These are phyloP conservation scores for Brasenia schreberi DNA, from an alignment of 164 flowering plant genomes.

Conservation along the genomic window DNA sequence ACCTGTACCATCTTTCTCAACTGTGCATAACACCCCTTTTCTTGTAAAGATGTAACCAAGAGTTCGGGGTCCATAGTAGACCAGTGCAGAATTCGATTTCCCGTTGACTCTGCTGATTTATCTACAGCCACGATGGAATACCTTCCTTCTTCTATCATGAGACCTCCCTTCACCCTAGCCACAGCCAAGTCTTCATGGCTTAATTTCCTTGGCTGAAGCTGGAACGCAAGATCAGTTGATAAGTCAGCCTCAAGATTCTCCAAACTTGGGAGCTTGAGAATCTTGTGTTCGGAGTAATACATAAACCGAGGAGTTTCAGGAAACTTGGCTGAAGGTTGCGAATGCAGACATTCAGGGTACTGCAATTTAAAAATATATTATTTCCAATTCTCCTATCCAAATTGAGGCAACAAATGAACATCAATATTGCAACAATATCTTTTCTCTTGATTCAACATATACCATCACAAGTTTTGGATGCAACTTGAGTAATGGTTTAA, in stretches of 20 bases:
- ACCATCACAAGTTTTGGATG: constrained; percentile 61
- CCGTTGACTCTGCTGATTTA: neutral
- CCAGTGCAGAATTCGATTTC: constrained; percentile 23
- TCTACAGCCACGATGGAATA: constrained; percentile 14
- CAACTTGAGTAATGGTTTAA: constrained; percentile 42
- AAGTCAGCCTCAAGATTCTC: constrained; percentile 31
- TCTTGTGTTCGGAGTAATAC: constrained; percentile 35
- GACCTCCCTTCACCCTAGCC: constrained; percentile 49
- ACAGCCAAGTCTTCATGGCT: constrained; percentile 21
- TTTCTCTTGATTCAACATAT: neutral
- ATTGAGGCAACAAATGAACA: neutral
- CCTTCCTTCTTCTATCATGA: constrained; percentile 28
- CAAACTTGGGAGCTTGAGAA: constrained; percentile 27
- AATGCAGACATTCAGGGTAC: constrained; percentile 44
- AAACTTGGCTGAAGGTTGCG: constrained; percentile 4
- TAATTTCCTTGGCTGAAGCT: constrained; percentile 23
- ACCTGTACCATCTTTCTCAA: constrained; percentile 8
- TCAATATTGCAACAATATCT: neutral
- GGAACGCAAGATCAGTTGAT: constrained; percentile 28
- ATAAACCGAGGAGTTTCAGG: constrained; percentile 12
- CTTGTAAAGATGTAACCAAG: constrained; percentile 24
- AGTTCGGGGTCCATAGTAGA: constrained; percentile 29
- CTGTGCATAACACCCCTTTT: constrained; percentile 32
- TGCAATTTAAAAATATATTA: constrained; percentile 9
- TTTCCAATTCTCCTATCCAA: neutral